A percentile compares a stretch with the other conserved stretches of the same genome.
These are phyloP conservation scores for Flagelloscypha sp. DNA, from an alignment of 768 basidiomycete species.

Conservation along the genomic window DNA sequence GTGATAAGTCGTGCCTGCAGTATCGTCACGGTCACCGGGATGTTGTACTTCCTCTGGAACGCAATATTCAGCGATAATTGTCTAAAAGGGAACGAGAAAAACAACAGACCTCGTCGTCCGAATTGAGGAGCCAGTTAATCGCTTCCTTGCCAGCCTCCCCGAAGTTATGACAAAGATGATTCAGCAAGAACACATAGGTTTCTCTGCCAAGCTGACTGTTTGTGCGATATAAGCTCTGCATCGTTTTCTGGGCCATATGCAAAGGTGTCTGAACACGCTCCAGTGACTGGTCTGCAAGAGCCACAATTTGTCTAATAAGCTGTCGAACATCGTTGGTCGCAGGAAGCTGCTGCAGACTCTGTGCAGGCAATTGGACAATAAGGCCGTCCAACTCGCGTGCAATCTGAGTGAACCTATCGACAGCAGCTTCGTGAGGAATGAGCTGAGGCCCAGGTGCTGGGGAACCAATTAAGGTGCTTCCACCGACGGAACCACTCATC, in stretches of 20 bases:
- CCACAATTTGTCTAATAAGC: conserved; percentile 75
- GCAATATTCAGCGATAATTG: conserved; percentile 9
- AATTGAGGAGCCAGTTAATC: conserved; percentile 90
- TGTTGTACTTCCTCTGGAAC: conserved; percentile 86
- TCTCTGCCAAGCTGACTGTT: conserved; percentile 80
- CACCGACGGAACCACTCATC: no score
- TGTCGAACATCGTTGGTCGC: conserved; percentile 82
- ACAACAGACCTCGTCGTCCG: conserved; percentile 82
- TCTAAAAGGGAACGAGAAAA: neutral
- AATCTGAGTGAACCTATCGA: conserved; percentile 74
- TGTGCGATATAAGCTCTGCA: conserved; percentile 90
- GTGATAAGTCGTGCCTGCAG: conserved; percentile 78
- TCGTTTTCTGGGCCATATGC: conserved; percentile 92
- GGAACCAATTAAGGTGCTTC: no score
- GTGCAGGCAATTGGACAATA: conserved; percentile 63
- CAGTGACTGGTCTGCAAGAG: conserved; percentile 68
- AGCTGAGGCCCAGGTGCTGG: no score
- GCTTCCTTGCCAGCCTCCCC: conserved; percentile 95
- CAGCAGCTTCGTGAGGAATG: conserved; percentile 74
- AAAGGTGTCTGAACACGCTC: conserved; percentile 84
- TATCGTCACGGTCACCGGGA: conserved; percentile 86
- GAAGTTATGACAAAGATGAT: conserved; percentile 81
- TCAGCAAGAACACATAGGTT: conserved; percentile 83
- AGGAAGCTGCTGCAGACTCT: conserved; percentile 63
- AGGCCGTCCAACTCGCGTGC: conserved; percentile 73